These are phyloP conservation scores for Sclerotinia subarctica DNA, from an alignment of 2,329 filamentous ascomycete genomes.

Conservation along the genomic window DNA sequence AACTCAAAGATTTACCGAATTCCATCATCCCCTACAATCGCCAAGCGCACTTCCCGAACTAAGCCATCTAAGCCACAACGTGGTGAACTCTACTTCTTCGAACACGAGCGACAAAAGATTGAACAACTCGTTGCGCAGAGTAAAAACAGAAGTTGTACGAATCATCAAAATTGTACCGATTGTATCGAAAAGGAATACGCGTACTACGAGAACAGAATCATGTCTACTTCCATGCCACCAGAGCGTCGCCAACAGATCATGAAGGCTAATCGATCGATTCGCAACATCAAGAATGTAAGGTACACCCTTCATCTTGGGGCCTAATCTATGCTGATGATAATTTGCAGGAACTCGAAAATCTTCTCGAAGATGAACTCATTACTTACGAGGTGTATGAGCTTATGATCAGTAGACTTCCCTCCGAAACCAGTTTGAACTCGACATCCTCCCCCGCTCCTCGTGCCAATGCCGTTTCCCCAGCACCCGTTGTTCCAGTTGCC, in stretches of 20 bases:
- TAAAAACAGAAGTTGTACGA: conserved; percentile 12
- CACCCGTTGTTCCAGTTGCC: conserved; percentile 38
- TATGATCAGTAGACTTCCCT: conserved; percentile 71
- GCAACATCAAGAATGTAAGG: conserved; percentile 40
- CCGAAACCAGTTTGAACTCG: conserved; percentile 56
- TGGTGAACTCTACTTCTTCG: conserved; percentile 16
- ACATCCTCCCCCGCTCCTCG: conserved; percentile 23
- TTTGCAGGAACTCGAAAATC: conserved; percentile 79
- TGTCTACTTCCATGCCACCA: conserved; percentile 34
- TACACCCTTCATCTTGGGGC: background rate
- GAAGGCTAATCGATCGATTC: conserved; percentile 37
- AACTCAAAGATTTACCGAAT: conserved; percentile 20
- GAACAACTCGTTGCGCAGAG: conserved; percentile 11
- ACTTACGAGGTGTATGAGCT: conserved; percentile 69
- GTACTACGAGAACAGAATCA: conserved; percentile 31
- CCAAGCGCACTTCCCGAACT: conserved; percentile 9
- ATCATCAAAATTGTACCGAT: conserved; percentile 29
- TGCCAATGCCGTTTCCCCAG: conserved; percentile 38
- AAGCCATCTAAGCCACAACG: conserved; percentile 12
- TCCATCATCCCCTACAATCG: conserved; percentile 13
- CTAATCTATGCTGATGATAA: conserved; percentile 23
- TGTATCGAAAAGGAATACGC: conserved; percentile 31
- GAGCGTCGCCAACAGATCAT: conserved; percentile 39
- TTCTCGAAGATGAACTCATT: conserved; percentile 79
- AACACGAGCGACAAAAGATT: conserved; percentile 14